Evolutionary conservation across 768 basidiomycete species (phyloP).

Genomic region (Butyriboletus loyo): DNA sequence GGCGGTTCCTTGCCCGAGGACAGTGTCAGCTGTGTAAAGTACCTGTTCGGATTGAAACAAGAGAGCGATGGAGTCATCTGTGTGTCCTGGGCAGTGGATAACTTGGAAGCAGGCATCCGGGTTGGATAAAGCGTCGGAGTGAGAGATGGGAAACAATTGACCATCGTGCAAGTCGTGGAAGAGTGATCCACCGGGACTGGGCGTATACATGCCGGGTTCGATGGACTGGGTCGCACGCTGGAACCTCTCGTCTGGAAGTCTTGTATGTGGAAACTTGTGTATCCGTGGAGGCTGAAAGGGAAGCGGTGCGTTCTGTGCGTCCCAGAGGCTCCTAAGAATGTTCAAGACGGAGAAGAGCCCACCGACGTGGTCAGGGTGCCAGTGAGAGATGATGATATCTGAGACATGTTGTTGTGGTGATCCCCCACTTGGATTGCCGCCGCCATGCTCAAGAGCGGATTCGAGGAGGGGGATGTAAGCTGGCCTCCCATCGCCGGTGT

Average conservation of each 20-base stretch:
- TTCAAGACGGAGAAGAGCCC: conserved; percentile 70
- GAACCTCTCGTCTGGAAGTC: conserved; percentile 26
- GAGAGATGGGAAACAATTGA: conserved; percentile 45
- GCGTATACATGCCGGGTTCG: conserved; percentile 43
- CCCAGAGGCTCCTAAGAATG: conserved; percentile 66
- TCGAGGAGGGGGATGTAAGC: conserved; percentile 68
- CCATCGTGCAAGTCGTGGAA: conserved; percentile 60
- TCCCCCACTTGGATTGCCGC: not conserved
- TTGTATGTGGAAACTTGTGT: conserved; percentile 63
- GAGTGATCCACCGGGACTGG: conserved; percentile 38
- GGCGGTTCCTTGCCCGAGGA: conserved; percentile 87
- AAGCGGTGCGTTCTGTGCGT: conserved; percentile 39
- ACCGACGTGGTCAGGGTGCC: conserved; percentile 82
- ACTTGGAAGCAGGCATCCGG: conserved; percentile 46
- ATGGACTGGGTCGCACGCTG: conserved; percentile 40
- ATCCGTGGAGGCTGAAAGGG: conserved; percentile 66
- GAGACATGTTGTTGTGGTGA: conserved; percentile 49
- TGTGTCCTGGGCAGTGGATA: conserved; percentile 89
- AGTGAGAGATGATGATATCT: conserved; percentile 90
- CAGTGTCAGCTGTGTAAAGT: conserved; percentile 87
- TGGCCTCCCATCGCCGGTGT: conserved; percentile 74
- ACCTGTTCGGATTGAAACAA: conserved; percentile 65
- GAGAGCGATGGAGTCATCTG: conserved; percentile 78
- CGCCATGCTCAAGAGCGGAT: conserved; percentile 52
- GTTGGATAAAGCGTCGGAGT: not conserved